Evolutionary conservation across 2,329 filamentous ascomycete genomes (phyloP).

Genomic region (Fusarium sp.): DNA sequence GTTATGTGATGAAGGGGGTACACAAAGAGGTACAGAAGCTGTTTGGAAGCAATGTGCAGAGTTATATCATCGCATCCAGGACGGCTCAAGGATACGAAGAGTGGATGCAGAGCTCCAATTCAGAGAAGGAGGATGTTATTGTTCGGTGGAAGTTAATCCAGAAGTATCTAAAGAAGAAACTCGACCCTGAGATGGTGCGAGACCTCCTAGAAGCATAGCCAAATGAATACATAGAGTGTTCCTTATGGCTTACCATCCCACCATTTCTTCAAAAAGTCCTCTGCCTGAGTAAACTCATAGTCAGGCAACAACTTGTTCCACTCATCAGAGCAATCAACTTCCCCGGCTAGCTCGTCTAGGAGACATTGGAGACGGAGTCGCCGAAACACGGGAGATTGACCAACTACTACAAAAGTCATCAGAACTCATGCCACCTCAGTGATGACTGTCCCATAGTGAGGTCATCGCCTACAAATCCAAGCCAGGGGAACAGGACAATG

Average conservation of each 20-base stretch:
- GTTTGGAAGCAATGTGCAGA: slow-evolving; percentile 77
- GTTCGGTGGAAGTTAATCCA: slow-evolving; percentile 64
- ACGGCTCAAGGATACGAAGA: slow-evolving; percentile 81
- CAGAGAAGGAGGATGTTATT: slow-evolving; percentile 73
- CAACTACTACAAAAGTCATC: background rate
- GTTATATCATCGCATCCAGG: slow-evolving; percentile 82
- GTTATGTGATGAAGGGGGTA: slow-evolving; percentile 84
- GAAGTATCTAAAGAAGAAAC: background rate
- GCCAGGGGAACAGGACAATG: background rate
- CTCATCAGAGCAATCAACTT: slow-evolving; percentile 48
- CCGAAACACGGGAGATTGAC: background rate
- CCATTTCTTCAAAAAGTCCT: slow-evolving; percentile 52
- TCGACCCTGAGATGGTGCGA: background rate
- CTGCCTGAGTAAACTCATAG: slow-evolving; percentile 50
- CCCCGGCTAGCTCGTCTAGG: too few relatives aligned
- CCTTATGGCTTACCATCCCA: background rate
- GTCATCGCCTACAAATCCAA: background rate
- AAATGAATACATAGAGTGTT: background rate
- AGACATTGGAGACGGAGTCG: background rate
- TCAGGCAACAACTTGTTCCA: slow-evolving; percentile 56
- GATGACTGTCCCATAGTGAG: background rate
- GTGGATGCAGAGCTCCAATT: slow-evolving; percentile 60
- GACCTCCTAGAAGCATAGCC: background rate
- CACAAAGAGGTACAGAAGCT: slow-evolving; percentile 79
- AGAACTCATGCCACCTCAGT: background rate